Conservation (phyloP, 2,329 filamentous ascomycete genomes). For the Colletotrichum simmondsii region DNA sequence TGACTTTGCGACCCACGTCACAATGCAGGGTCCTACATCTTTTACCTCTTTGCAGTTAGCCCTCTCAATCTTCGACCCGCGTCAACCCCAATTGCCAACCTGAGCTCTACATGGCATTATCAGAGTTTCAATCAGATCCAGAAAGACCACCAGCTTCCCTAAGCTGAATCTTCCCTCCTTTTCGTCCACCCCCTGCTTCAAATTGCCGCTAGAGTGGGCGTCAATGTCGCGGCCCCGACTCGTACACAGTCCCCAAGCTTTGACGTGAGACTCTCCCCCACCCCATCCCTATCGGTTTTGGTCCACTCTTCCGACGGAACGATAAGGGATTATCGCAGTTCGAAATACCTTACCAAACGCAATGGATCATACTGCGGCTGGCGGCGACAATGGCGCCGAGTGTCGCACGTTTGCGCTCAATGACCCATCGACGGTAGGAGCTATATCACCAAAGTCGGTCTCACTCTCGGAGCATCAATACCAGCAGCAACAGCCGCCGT, state of each 20-base stretch:
- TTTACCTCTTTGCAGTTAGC: constrained; percentile 17
- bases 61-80: background rate
- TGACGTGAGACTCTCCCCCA: constrained; percentile 2
- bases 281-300: constrained; percentile 10
- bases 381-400: background rate
- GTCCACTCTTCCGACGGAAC: constrained; percentile 12
- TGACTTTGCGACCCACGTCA: constrained; percentile 12
- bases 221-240: background rate
- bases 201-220: background rate
- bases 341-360: background rate
- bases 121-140: background rate
- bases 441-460: background rate
- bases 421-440: background rate
- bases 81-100: background rate
- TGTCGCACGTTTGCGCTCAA: background rate
- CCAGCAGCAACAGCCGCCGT: background rate
- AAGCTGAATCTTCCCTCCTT: background rate
- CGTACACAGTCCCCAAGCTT: constrained; percentile 1
- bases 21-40: constrained; percentile 12
- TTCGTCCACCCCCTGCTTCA: background rate
- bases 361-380: constrained; percentile 11
- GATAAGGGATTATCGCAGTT: constrained; percentile 29
- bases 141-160: background rate
- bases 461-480: background rate
- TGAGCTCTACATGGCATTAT: background rate